These are phyloP conservation scores for Diaporthe vaccinii DNA, from an alignment of 2,329 filamentous ascomycete species.

Conservation along the genomic window DNA sequence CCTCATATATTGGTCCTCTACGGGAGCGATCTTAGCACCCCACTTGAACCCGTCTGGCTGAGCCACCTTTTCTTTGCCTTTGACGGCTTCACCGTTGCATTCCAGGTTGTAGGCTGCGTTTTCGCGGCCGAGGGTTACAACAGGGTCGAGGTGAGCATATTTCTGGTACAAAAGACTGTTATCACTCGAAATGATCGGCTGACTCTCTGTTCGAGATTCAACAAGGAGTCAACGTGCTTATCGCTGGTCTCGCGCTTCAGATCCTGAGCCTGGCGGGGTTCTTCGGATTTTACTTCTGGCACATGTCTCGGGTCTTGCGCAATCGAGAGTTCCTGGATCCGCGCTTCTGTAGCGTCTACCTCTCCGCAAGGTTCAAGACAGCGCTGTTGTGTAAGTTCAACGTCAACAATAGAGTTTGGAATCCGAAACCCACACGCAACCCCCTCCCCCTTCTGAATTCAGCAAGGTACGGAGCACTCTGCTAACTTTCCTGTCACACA, in stretches of 20 bases:
- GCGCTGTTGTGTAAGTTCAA: slow-evolving; percentile 59
- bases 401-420: background rate
- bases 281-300: slow-evolving; percentile 55
- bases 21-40: slow-evolving; percentile 56
- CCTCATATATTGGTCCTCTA: slow-evolving; percentile 63
- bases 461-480: background rate
- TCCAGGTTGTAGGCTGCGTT: slow-evolving; percentile 54
- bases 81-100: slow-evolving; percentile 52
- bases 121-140: slow-evolving; percentile 54
- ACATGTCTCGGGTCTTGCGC: slow-evolving; percentile 55
- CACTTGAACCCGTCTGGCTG: slow-evolving; percentile 51
- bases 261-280: slow-evolving; percentile 56
- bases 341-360: slow-evolving; percentile 56
- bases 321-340: slow-evolving; percentile 55
- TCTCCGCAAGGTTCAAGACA: slow-evolving; percentile 56
- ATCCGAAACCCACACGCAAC: slow-evolving; percentile 51
- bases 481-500: slow-evolving; percentile 41
- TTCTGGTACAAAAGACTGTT: background rate
- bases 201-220: slow-evolving; percentile 45
- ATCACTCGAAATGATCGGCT: slow-evolving; percentile 26
- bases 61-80: slow-evolving; percentile 53
- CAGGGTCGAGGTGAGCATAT: slow-evolving; percentile 52
- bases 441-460: slow-evolving; percentile 44
- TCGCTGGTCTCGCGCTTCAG: slow-evolving; percentile 61
- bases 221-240: slow-evolving; percentile 55